Percentiles rank a stretch among this genome's conserved stretches.
phyloP scores from a whole-genome alignment of 2,329 filamentous ascomycete species.

The Fusarium equiseti region DNA sequence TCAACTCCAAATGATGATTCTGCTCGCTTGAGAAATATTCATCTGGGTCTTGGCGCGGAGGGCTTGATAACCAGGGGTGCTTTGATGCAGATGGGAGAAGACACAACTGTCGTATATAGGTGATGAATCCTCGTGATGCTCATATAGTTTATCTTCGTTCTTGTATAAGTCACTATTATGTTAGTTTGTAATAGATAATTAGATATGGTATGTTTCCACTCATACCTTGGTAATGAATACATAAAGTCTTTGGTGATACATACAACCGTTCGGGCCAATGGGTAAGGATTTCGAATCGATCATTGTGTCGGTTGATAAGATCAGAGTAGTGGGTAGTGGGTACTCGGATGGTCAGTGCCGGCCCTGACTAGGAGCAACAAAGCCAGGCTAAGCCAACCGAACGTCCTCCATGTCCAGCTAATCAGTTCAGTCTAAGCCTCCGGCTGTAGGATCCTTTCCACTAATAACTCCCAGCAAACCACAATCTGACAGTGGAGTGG shows the following conservation, averaged over 20 bases:
- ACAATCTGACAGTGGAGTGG: background rate
- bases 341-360: background rate
- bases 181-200: background rate
- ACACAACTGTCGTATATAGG: background rate
- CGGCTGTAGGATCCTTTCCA: background rate
- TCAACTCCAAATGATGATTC: background rate
- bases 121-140: background rate
- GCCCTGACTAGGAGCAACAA: background rate
- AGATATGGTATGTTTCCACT: background rate
- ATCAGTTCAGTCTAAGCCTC: background rate
- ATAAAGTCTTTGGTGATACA: background rate
- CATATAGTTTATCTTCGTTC: background rate
- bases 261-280: background rate
- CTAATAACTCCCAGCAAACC: background rate
- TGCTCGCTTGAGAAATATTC: background rate
- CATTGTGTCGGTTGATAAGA: background rate
- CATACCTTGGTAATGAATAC: background rate
- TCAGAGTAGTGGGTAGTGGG: background rate
- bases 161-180: background rate
- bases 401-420: background rate
- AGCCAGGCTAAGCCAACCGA: background rate
- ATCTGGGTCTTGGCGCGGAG: conserved; percentile 3
- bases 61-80: background rate
- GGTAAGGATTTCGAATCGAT: background rate
- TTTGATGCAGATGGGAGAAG: background rate